These are phyloP conservation scores for Leptographium radiaticola DNA, from an alignment of 2,329 filamentous ascomycete species.

Conservation along the genomic window DNA sequence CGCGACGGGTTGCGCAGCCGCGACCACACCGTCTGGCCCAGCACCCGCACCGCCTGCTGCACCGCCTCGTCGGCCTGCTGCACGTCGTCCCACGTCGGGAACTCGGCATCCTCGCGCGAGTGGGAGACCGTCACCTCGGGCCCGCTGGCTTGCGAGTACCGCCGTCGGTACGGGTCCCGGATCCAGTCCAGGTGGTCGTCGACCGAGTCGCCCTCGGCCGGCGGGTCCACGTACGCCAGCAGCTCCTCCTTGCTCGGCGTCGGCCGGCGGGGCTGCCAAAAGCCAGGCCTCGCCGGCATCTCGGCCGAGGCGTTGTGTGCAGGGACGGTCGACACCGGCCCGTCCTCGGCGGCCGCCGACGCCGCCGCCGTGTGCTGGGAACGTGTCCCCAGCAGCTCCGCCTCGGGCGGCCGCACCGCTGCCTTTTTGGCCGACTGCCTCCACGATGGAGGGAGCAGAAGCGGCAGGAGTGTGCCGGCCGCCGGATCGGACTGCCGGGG, in stretches of 20 bases:
- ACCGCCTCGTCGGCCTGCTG: conserved; percentile 21
- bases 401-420: not conserved
- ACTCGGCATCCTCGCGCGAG: conserved; percentile 31
- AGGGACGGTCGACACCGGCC: no score
- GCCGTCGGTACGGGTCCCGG: conserved; percentile 38
- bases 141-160: conserved; percentile 35
- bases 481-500: conserved; percentile 7
- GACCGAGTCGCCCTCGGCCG: conserved; percentile 31
- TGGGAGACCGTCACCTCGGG: conserved; percentile 38
- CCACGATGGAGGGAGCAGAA: conserved; percentile 7
- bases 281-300: not conserved
- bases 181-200: conserved; percentile 40
- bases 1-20: conserved; percentile 28
- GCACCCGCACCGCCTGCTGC: conserved; percentile 21
- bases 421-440: not conserved
- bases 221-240: conserved; percentile 37
- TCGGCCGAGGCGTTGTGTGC: not conserved
- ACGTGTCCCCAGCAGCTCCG: not conserved
- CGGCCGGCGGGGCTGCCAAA: conserved; percentile 2
- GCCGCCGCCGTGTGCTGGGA: not conserved
- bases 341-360: not conserved
- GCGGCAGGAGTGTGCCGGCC: conserved; percentile 9
- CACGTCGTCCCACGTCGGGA: conserved; percentile 29
- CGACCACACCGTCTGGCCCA: conserved; percentile 26
- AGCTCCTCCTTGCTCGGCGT: conserved; percentile 28